A percentile compares a stretch with the other conserved stretches of the same genome.
Conservation (phyloP, 352 stramenopile genomes). For the Phytophthora boehmeriae region DNA sequence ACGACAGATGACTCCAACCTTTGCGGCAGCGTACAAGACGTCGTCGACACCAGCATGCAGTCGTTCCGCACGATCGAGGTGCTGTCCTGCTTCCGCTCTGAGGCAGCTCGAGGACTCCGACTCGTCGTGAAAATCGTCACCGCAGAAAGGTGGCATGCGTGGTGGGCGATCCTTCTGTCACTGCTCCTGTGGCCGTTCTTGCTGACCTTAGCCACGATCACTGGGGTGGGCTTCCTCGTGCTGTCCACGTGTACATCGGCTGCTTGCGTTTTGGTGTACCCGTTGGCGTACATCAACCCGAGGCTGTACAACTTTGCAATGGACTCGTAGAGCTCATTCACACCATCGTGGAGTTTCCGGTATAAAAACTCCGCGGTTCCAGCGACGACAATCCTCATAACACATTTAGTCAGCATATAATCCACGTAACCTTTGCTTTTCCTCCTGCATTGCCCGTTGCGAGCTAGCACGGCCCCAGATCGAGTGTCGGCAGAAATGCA, state of each 20-base stretch:
- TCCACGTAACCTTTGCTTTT: too few relatives aligned
- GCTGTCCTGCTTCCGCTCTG: slow-evolving; percentile 28
- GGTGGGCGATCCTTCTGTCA: slow-evolving; percentile 27
- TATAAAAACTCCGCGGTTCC: slow-evolving; percentile 22
- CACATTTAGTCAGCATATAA: not conserved
- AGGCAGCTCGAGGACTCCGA: slow-evolving; percentile 25
- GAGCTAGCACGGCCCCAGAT: too few relatives aligned
- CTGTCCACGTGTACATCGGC: slow-evolving; percentile 21
- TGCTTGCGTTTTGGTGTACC: slow-evolving; percentile 16
- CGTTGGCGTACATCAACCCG: slow-evolving; percentile 28
- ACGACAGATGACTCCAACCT: not conserved
- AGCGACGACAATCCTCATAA: too few relatives aligned
- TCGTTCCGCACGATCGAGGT: slow-evolving; percentile 32
- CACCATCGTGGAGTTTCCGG: slow-evolving; percentile 1
- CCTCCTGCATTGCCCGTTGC: too few relatives aligned
- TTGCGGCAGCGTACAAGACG: not conserved
- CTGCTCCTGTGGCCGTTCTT: slow-evolving; percentile 23
- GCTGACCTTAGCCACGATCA: slow-evolving; percentile 22
- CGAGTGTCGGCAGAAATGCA: too few relatives aligned
- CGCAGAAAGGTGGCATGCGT: slow-evolving; percentile 29
- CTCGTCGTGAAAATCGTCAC: slow-evolving; percentile 21
- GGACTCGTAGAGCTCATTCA: slow-evolving; percentile 15
- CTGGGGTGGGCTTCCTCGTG: slow-evolving; percentile 25
- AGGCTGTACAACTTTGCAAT: slow-evolving; percentile 29
- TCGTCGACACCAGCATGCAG: not conserved